Percentiles rank a stretch among this genome's conserved stretches.
Conservation (phyloP, 768 basidiomycete species). For the Ramaria sp. region DNA sequence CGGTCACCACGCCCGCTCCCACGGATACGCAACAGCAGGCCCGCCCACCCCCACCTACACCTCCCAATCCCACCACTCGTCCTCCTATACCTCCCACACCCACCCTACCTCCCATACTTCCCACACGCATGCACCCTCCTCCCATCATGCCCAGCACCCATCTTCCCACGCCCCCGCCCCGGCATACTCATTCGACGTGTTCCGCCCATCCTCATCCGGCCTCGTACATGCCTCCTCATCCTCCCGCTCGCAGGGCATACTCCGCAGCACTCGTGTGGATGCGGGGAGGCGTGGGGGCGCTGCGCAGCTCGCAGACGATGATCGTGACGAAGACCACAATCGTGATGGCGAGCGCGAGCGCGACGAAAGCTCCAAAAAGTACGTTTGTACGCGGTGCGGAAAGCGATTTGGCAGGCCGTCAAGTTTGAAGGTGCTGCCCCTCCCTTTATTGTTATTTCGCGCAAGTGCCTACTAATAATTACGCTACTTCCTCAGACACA, state of each 20-base stretch:
- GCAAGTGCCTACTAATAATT: background rate
- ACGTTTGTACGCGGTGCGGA: slow-evolving; percentile 34
- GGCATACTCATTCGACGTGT: slow-evolving; percentile 4
- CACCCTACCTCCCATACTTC: background rate
- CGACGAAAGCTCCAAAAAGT: slow-evolving; percentile 11
- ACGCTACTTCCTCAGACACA: background rate
- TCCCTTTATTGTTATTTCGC: background rate
- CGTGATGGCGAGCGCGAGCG: slow-evolving; percentile 6
- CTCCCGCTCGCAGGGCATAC: slow-evolving; percentile 2
- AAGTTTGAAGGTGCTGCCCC: slow-evolving; percentile 30
- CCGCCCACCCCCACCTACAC: background rate
- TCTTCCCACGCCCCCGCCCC: background rate
- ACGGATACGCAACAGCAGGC: background rate
- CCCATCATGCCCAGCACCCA: background rate
- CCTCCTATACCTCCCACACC: background rate
- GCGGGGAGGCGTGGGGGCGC: background rate
- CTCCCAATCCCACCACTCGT: background rate
- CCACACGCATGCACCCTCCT: background rate
- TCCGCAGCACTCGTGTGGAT: slow-evolving; percentile 1
- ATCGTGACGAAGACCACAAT: background rate
- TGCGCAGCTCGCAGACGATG: background rate
- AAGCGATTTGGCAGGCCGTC: slow-evolving; percentile 64
- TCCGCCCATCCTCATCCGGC: background rate
- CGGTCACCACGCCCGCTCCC: background rate
- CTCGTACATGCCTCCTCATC: slow-evolving; percentile 5